Base-by-base conservation (phyloP, 345 rosid species). In the Gynandropsis gynandra region DNA sequence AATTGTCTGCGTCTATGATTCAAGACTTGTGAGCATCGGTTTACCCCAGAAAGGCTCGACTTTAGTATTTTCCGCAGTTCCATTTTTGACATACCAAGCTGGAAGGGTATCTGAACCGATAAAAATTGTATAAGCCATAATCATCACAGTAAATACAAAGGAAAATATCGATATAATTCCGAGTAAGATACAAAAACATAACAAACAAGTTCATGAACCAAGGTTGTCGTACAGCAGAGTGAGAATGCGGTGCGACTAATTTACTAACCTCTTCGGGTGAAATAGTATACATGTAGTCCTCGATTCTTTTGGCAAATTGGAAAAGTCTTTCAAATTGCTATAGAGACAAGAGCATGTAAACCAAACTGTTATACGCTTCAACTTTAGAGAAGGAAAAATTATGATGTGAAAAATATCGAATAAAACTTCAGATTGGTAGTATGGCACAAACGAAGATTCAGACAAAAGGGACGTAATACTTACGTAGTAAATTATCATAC, bases 401-500 rank as follows among this genome's bases (percentile, higher is more conserved):
- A 36, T 4, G 3, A 37, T 37, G n/a, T 5, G 29, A 58, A n/a
- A n/a, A n/a, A n/a, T n/a, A n/a, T n/a, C n/a, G n/a, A n/a, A n/a
- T n/a, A n/a, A n/a, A n/a, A n/a, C n/a, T n/a, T n/a, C n/a, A n/a
- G n/a, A n/a, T n/a, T n/a, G n/a, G n/a, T n/a, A n/a, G n/a, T n/a
- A n/a, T n/a, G n/a, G n/a, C n/a, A 32, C 18, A 50, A 20, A 12
- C 41, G 10, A 46, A 37, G 46, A 42, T 34, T 11, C 12, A 57
- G 48, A 1, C 16, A 10, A 16, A 44, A 44, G 47, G 15, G 47
- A 38, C 38, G 58, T 17, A 53, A 42, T 61, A 53, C 96, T 92
- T 74, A 88, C 99, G 56, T 72, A 81, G 77, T 78, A 85, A 56
- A 93, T 88, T 56, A 92, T 92, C 89, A 83, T 74, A 77, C 95